A percentile compares a stretch with the other conserved stretches of the same genome.
Evolutionary conservation across 2,329 filamentous ascomycete genomes (phyloP).

Genomic region (Ilyonectria sp.): DNA sequence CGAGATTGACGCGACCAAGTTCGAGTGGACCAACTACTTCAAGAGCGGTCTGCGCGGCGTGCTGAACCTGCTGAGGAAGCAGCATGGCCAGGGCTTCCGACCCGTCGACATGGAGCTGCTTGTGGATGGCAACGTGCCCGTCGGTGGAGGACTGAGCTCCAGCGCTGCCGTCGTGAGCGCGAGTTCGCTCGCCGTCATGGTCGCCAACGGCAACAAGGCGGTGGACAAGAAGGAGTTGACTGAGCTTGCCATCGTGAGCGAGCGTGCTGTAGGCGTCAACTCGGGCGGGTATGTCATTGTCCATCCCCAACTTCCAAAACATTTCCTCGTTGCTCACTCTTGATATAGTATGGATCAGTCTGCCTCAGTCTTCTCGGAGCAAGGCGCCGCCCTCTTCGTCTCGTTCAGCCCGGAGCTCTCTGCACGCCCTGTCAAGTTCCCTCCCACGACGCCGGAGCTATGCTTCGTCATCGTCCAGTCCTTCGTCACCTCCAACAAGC

Average conservation of each 20-base stretch:
- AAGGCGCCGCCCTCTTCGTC: constrained; percentile 90
- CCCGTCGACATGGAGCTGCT: constrained; percentile 86
- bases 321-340: constrained; percentile 42
- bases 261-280: constrained; percentile 95
- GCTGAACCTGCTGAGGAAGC: constrained; percentile 81
- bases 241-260: constrained; percentile 94
- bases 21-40: constrained; percentile 99
- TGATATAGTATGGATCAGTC: constrained; percentile 90
- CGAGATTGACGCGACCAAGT: constrained; percentile 86
- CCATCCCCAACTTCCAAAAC: not conserved
- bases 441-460: constrained; percentile 84
- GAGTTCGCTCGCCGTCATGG: constrained; percentile 88
- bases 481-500: constrained; percentile 94
- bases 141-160: constrained; percentile 92
- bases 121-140: constrained; percentile 92
- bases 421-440: constrained; percentile 85
- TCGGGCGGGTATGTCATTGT: constrained; percentile 81
- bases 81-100: constrained; percentile 72
- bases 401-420: constrained; percentile 86
- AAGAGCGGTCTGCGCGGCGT: constrained; percentile 91
- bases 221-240: constrained; percentile 94
- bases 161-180: constrained; percentile 95
- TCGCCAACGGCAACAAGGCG: constrained; percentile 82
- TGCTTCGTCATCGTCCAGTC: constrained; percentile 96
- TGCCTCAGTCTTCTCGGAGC: constrained; percentile 92